Percentiles rank a stretch among this genome's conserved stretches.
phyloP scores from a whole-genome alignment of 257 asterid species.

The Lantana camara region DNA sequence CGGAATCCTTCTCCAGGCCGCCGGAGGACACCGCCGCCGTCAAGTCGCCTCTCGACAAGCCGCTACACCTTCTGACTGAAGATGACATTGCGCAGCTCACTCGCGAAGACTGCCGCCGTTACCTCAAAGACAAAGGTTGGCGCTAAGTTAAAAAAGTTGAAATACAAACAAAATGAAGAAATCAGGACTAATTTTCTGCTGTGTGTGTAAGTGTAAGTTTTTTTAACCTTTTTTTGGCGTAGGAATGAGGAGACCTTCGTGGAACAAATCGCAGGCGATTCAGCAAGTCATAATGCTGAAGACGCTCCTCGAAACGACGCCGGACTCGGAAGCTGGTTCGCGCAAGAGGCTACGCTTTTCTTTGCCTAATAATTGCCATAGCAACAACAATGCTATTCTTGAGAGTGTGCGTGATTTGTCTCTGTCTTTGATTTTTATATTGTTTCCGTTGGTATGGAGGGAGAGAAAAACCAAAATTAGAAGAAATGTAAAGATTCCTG shows the following conservation, averaged over 20 bases:
- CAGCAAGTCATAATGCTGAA: conserved; percentile 95
- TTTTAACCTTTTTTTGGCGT: background rate
- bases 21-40: conserved; percentile 50
- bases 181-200: background rate
- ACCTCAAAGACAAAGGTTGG: conserved; percentile 89
- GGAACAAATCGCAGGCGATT: conserved; percentile 99
- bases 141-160: background rate
- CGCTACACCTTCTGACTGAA: conserved; percentile 85
- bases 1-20: conserved; percentile 53
- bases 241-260: conserved; percentile 99
- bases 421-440: conserved; percentile 4
- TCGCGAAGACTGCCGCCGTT: conserved; percentile 98
- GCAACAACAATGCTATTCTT: conserved; percentile 33
- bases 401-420: conserved; percentile 55
- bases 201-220: no score
- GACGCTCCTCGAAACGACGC: conserved; percentile 73
- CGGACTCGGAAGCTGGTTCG: conserved; percentile 54
- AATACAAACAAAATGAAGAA: conserved; percentile 19
- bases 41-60: conserved; percentile 87
- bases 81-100: conserved; percentile 99
- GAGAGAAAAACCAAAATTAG: background rate
- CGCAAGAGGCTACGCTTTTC: conserved; percentile 54
- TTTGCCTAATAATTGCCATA: conserved; percentile 33
- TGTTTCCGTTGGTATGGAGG: background rate
- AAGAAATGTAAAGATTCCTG: conserved; percentile 12